These are phyloP conservation scores for Hypoxylon sp. DNA, from an alignment of 2,329 filamentous ascomycete genomes.

Conservation along the genomic window DNA sequence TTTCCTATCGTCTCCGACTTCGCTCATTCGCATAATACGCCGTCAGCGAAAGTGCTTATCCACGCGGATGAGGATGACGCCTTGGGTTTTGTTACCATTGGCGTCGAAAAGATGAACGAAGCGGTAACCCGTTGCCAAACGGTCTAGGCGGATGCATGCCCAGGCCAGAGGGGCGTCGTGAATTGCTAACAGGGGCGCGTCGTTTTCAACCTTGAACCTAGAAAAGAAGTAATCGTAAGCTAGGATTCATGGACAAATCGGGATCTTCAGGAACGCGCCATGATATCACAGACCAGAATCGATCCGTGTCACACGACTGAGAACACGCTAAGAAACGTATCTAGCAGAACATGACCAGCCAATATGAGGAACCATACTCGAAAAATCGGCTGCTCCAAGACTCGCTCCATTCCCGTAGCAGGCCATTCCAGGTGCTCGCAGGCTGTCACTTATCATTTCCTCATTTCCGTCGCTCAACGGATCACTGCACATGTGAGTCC, in stretches of 20 bases:
- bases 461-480: conserved; percentile 47
- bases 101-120: conserved; percentile 66
- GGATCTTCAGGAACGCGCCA: conserved; percentile 30
- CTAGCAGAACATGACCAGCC: conserved; percentile 35
- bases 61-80: conserved; percentile 68
- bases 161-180: conserved; percentile 64
- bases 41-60: conserved; percentile 61
- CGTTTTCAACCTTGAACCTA: conserved; percentile 70
- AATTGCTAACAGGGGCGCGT: conserved; percentile 54
- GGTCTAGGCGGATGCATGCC: conserved; percentile 73
- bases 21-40: conserved; percentile 21
- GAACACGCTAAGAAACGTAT: conserved; percentile 26
- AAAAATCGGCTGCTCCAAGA: conserved; percentile 9
- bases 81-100: conserved; percentile 61
- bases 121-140: conserved; percentile 69
- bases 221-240: conserved; percentile 47
- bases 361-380: conserved; percentile 13
- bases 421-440: conserved; percentile 9
- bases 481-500: conserved; percentile 49
- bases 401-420: conserved; percentile 27
- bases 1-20: conserved; percentile 25
- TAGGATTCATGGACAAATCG: conserved; percentile 37
- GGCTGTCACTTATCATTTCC: conserved; percentile 34
- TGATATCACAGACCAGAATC: conserved; percentile 24
- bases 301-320: conserved; percentile 37